Evolutionary conservation across 495 filamentous ascomycete species (phyloP).

Genomic region (Pyrenopolyporus hunteri): DNA sequence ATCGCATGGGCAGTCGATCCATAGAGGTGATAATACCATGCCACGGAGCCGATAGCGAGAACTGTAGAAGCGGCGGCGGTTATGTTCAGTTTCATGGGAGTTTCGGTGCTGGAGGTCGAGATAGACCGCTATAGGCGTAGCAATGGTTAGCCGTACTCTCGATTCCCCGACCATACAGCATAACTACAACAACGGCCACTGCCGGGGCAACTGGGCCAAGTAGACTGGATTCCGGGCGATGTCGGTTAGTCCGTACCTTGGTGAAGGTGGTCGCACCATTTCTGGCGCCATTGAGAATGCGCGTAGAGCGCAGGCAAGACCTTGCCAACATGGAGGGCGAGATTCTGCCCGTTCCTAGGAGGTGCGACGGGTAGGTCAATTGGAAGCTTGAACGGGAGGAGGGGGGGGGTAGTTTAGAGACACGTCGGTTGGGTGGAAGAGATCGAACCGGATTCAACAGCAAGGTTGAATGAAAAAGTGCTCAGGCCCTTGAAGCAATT

Average conservation of each 20-base stretch:
- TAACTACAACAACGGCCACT: constrained; percentile 1
- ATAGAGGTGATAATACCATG: constrained; percentile 96
- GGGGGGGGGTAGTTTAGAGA: constrained; percentile 32
- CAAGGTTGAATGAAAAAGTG: constrained; percentile 44
- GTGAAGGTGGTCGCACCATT: constrained; percentile 63
- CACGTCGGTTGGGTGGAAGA: constrained; percentile 38
- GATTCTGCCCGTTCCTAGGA: constrained; percentile 53
- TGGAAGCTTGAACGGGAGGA: constrained; percentile 44
- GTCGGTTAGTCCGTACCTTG: constrained; percentile 58
- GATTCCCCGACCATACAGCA: constrained; percentile 27
- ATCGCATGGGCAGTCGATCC: constrained; percentile 84
- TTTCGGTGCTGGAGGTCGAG: constrained; percentile 65
- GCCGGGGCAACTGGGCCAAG: constrained; percentile 6
- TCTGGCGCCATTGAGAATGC: constrained; percentile 73
- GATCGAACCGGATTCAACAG: constrained; percentile 36
- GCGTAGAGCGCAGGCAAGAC: constrained; percentile 79
- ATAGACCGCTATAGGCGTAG: constrained; percentile 60
- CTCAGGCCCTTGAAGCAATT: constrained; percentile 47
- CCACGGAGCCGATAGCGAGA: constrained; percentile 83
- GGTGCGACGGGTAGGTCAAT: constrained; percentile 42
- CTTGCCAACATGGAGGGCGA: constrained; percentile 82
- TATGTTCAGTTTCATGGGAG: constrained; percentile 72
- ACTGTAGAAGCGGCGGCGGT: constrained; percentile 83
- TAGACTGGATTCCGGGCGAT: constrained; percentile 6
- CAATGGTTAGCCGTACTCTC: constrained; percentile 40